Base-by-base conservation (phyloP, 2,329 filamentous ascomycete genomes). In the Pleochaeta shiraiana region DNA sequence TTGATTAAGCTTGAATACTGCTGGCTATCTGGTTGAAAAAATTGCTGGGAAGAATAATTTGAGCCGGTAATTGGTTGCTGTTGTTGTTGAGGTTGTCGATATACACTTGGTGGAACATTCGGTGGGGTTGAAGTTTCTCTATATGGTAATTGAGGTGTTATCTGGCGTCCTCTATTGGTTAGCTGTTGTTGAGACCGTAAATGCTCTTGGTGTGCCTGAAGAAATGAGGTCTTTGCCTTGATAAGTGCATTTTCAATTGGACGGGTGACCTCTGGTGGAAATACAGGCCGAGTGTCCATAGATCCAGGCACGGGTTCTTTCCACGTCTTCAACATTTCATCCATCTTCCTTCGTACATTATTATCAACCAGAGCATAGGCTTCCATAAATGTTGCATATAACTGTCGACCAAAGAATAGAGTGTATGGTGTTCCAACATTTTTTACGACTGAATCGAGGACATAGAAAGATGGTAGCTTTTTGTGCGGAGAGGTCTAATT, bases 371-470 rank as follows among this genome's bases (percentile, higher is more conserved):
- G 82, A 3, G 87, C 88, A 73, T 97, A 98, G 43, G 93, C 88
- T 71, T 95, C 89, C 90, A 97, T 96, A 73, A 95, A 98, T 4
- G 90, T 97, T 70, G 86, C 83, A 75, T 92, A 97, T 45, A 98
- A 82, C 72, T 92, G 92, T 47, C 89, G 86, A 63, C 91, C 90
- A 68, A 98, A 87, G 74, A 95, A 97, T 14, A 97, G 80, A 0
- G 92, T 97, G 75, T 98, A 98, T 7, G 93, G 93, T 0, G 92
- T 96, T 67, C 93, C 93, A 67, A 98, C 90, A 78, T 98, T 97
- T 76, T 98, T 98, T 73, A 95, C 91, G 67, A 98, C 92, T 19
- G 92, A 97, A 76, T 98, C 93, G 72, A 98, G 85, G 68, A 98
- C 89, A 76, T 97, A 98, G 31, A 98, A 81, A n/a, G 93, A 90